Evolutionary conservation across 805 yeast genomes (phyloP).

Genomic region (Maudiozyma pseudohumilis): DNA sequence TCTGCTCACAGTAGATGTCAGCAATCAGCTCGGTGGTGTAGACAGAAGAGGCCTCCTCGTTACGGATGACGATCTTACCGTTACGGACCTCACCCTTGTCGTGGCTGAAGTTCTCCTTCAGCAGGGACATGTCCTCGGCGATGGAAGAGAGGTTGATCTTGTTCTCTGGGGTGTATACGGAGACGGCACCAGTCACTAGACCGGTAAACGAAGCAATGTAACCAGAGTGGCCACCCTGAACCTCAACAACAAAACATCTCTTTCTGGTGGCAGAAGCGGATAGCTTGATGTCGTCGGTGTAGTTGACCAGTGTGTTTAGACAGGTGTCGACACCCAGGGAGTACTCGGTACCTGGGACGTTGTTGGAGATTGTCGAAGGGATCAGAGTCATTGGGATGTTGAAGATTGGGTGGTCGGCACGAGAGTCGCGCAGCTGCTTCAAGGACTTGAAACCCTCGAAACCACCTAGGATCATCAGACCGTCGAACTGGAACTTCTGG

Average conservation of each 20-base stretch:
- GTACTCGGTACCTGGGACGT: slow-evolving; percentile 98
- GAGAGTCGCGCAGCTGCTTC: slow-evolving; percentile 68
- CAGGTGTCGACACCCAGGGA: slow-evolving; percentile 95
- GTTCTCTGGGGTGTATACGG: slow-evolving; percentile 84
- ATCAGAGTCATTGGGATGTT: slow-evolving; percentile 88
- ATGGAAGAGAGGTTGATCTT: slow-evolving; percentile 59
- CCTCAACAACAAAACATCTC: slow-evolving; percentile 92
- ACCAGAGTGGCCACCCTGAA: slow-evolving; percentile 96
- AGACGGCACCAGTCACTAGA: slow-evolving; percentile 82
- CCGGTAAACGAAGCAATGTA: slow-evolving; percentile 82
- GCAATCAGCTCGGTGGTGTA: slow-evolving; percentile 77
- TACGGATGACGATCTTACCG: slow-evolving; percentile 78
- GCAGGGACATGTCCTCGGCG: slow-evolving; percentile 62
- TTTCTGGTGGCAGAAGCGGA: slow-evolving; percentile 90
- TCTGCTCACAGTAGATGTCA: slow-evolving; percentile 71
- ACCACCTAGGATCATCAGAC: slow-evolving; percentile 87
- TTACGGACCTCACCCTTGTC: slow-evolving; percentile 75
- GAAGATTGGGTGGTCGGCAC: slow-evolving; percentile 76
- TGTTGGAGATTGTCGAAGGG: slow-evolving; percentile 94
- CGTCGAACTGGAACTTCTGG: slow-evolving; percentile 81
- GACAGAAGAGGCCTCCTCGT: slow-evolving; percentile 72
- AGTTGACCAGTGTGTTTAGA: slow-evolving; percentile 77
- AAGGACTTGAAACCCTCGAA: slow-evolving; percentile 91
- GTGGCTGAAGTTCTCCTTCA: slow-evolving; percentile 55
- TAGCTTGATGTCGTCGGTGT: slow-evolving; percentile 93